A percentile compares a stretch with the other conserved stretches of the same genome.
These are phyloP conservation scores for Tillandsia leiboldiana DNA, from an alignment of 176 grass and related monocot species.

Conservation along the genomic window DNA sequence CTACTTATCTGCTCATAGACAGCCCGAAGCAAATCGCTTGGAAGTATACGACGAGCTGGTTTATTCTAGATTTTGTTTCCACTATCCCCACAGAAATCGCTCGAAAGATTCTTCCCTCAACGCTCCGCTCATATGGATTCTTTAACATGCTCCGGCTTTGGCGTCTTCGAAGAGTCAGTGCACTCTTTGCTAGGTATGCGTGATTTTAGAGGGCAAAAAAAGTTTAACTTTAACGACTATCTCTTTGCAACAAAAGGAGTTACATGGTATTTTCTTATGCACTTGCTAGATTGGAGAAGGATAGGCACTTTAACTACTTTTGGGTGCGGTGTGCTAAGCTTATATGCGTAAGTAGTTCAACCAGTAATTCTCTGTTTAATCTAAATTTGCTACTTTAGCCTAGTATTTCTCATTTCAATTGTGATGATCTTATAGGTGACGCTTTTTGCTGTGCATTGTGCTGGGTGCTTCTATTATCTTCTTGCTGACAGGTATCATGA, in stretches of 20 bases:
- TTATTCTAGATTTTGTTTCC: slow-evolving; percentile 69
- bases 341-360: slow-evolving; percentile 58
- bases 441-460: slow-evolving; percentile 87
- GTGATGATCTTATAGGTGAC: slow-evolving; percentile 53
- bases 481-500: slow-evolving; percentile 65
- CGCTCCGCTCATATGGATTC: slow-evolving; percentile 70
- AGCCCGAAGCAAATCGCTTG: slow-evolving; percentile 54
- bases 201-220: neutral
- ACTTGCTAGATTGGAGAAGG: slow-evolving; percentile 74
- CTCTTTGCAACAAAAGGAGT: neutral
- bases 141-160: slow-evolving; percentile 95
- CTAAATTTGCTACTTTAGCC: slow-evolving; percentile 2
- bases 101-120: slow-evolving; percentile 47
- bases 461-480: slow-evolving; percentile 95
- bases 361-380: slow-evolving; percentile 3
- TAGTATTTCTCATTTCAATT: slow-evolving; percentile 13
- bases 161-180: slow-evolving; percentile 94
- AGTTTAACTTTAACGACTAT: neutral
- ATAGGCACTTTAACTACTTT: slow-evolving; percentile 92
- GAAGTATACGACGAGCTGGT: slow-evolving; percentile 69
- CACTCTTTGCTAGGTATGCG: slow-evolving; percentile 79
- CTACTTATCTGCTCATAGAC: slow-evolving; percentile 57
- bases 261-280: slow-evolving; percentile 3
- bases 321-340: slow-evolving; percentile 96
- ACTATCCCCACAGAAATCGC: slow-evolving; percentile 70